phyloP scores from a whole-genome alignment of 2,329 filamentous ascomycete species.

The Emericellopsis cladophorae region DNA sequence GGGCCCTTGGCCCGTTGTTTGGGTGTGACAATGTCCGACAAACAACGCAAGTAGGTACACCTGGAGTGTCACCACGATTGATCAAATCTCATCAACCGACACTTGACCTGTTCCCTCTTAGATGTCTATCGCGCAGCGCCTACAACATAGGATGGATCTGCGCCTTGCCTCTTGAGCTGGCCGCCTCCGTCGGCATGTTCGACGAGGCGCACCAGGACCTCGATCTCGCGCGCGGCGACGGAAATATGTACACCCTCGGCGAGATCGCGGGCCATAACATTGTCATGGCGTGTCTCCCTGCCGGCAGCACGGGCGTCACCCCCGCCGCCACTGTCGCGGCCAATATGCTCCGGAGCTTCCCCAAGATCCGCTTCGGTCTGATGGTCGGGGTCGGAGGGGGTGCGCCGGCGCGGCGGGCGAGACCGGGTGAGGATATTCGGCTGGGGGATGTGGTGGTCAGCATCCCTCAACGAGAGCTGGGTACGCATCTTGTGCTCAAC shows the following conservation, averaged over 20 bases:
- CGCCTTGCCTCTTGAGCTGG: conserved; percentile 20
- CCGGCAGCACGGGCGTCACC: conserved; percentile 11
- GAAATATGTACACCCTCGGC: conserved; percentile 17
- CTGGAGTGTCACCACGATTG: too few relatives aligned
- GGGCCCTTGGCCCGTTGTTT: too few relatives aligned
- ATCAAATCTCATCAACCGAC: too few relatives aligned
- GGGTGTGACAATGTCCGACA: too few relatives aligned
- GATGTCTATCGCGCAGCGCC: too few relatives aligned
- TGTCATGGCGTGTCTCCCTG: conserved; percentile 16
- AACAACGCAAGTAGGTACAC: too few relatives aligned
- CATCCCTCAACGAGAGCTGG: too few relatives aligned
- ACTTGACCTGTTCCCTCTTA: too few relatives aligned
- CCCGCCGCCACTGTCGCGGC: conserved; percentile 12
- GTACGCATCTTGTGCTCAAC: too few relatives aligned
- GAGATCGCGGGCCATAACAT: conserved; percentile 19
- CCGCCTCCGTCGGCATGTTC: conserved; percentile 23
- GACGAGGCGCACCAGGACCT: conserved; percentile 18
- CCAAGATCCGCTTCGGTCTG: conserved; percentile 12
- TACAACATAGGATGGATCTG: conserved; percentile 32
- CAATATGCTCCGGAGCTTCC: conserved; percentile 14
- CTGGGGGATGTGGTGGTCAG: conserved; percentile 22
- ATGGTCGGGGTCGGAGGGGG: conserved; percentile 21
- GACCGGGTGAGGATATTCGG: conserved; percentile 15
- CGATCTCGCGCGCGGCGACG: conserved; percentile 5
- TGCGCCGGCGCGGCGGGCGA: conserved; percentile 11